Evolutionary conservation across 129 eudicot species (phyloP).

Genomic region (Oenanthe sinensis): DNA sequence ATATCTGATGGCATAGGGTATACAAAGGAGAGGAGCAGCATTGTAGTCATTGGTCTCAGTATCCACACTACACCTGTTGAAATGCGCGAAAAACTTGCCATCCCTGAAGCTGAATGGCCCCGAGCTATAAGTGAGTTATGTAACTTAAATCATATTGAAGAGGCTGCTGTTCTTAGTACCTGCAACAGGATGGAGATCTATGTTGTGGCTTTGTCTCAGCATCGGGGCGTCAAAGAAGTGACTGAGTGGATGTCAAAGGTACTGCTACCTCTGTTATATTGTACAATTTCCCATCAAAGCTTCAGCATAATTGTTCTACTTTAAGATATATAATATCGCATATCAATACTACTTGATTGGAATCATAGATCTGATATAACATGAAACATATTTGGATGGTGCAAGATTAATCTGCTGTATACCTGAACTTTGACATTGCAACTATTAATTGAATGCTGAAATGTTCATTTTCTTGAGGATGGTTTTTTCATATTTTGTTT

Average conservation of each 20-base stretch:
- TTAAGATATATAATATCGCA: not conserved
- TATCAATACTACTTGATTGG: not conserved
- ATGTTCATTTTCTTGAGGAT: not conserved
- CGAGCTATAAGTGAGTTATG: conserved; percentile 88
- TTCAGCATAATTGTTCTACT: not conserved
- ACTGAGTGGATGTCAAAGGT: conserved; percentile 99
- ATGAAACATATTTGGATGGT: not conserved
- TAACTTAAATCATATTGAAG: conserved; percentile 78
- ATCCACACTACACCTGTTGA: conserved; percentile 87
- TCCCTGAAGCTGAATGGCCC: conserved; percentile 99
- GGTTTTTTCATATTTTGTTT: not conserved
- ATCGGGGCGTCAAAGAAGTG: conserved; percentile 91
- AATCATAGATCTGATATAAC: not conserved
- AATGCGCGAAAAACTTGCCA: conserved; percentile 89
- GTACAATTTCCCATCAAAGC: not conserved
- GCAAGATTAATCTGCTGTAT: not conserved
- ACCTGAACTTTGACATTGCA: not conserved
- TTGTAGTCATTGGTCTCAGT: conserved; percentile 87
- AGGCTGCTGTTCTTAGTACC: conserved; percentile 90
- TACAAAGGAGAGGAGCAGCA: conserved; percentile 94
- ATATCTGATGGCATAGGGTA: conserved; percentile 43
- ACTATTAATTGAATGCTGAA: not conserved
- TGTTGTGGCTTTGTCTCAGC: conserved; percentile 87
- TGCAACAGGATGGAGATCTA: conserved; percentile 94
- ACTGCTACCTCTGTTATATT: not conserved